Base-by-base conservation (phyloP, 2,329 filamentous ascomycete genomes). In the Periconia macrospinosa region DNA sequence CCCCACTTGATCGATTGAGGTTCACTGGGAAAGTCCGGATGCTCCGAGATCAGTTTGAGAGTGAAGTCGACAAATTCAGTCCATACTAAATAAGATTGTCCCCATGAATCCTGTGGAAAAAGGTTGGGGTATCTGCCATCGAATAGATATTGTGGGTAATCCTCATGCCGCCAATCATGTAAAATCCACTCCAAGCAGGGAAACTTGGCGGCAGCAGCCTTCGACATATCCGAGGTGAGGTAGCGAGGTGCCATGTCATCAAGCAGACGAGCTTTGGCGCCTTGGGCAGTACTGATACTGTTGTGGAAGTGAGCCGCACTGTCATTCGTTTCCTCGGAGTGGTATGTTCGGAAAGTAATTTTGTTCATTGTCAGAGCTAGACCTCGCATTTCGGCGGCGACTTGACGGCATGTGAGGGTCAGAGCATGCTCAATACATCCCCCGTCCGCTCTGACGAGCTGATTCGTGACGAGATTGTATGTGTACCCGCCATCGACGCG, bases 401-500 rank as follows among this genome's bases (percentile, higher is more conserved):
- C n/a, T 19, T 52, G 45, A n/a, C 35, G 47, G n/a, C 56, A 56
- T 8, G 53, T 54, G 2, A 42, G 3, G n/a, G 11, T 15, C 2
- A 58, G 46, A 15, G 50, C 42, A n/a, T 56, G 37, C 17, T 53
- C 18, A 37, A 58, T 53, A 6, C 20, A 27, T 11, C 30, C 17
- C 2, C 48, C 50, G 37, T 51, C 43, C 1, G 41, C 33, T 13
- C 45, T 35, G 18, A 9, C 20, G 13, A 58, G 47, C 27, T 53
- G 50, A 17, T 47, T 52, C 14, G 23, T 19, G 37, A 47, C 41
- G 10, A 42, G 43, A 8, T 55, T n/a, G 19, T 54, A 50, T 9
- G 15, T 7, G 23, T 59, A 59, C 11, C 57, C 57, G 15, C 33
- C 49, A 2, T 56, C 51, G 11, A 30, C 30, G 9, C 20, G 6